Conservation (phyloP, 805 yeast species). For the Cyberlindnera maclurae region DNA sequence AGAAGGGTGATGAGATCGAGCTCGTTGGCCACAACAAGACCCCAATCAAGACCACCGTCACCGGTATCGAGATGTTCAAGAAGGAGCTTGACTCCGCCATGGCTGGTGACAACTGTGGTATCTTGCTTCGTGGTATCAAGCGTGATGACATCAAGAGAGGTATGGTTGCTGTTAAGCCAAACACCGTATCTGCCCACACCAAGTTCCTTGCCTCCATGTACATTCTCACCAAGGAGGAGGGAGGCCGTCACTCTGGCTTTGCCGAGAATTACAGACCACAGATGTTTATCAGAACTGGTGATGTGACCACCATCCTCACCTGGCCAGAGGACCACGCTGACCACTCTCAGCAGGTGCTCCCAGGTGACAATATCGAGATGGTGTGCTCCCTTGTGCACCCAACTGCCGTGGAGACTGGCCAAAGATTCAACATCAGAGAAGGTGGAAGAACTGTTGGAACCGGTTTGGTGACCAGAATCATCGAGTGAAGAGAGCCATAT, state of each 20-base stretch:
- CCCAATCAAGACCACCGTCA: slow-evolving; percentile 88
- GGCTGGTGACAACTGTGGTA: slow-evolving; percentile 99
- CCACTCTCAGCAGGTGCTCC: slow-evolving; percentile 85
- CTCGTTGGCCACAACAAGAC: slow-evolving; percentile 86
- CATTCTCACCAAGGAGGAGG: slow-evolving; percentile 92
- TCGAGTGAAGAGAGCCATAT: slow-evolving; percentile 38
- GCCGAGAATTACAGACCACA: slow-evolving; percentile 98
- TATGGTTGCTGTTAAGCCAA: slow-evolving; percentile 94
- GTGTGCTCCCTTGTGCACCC: slow-evolving; percentile 82
- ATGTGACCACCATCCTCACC: slow-evolving; percentile 81
- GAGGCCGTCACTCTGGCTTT: slow-evolving; percentile 98
- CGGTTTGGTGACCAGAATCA: slow-evolving; percentile 90
- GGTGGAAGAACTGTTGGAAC: slow-evolving; percentile 99
- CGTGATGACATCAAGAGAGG: slow-evolving; percentile 96
- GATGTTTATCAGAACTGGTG: slow-evolving; percentile 92
- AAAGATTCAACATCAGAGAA: slow-evolving; percentile 98
- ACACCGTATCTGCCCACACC: slow-evolving; percentile 85
- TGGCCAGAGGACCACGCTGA: slow-evolving; percentile 79
- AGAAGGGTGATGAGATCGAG: slow-evolving; percentile 98
- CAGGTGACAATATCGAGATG: slow-evolving; percentile 99
- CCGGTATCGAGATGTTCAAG: slow-evolving; percentile 99
- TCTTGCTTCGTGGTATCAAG: slow-evolving; percentile 94
- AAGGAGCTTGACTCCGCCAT: slow-evolving; percentile 95
- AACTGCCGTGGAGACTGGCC: slow-evolving; percentile 92
- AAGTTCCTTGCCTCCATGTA: slow-evolving; percentile 91